Conservation (phyloP, 129 eudicot species). For the sunflower (Helianthus annuus) region HanXRQr2.0-SUNRISE NC_035438.2:79123129-79123628, state of each 20-base stretch:
- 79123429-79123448: no score
- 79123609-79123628: no score
- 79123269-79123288: not conserved
- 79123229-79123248: not conserved
- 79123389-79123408: no score
- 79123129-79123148: constrained; percentile 22
- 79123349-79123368: constrained; percentile 10
- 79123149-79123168: constrained; percentile 39
- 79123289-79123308: constrained; percentile 27
- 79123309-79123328: not conserved
- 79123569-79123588: no score
- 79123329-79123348: constrained; percentile 27
- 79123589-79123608: no score
- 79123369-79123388: not conserved
- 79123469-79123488: no score
- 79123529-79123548: no score
- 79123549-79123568: no score
- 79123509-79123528: no score
- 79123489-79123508: no score
- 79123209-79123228: constrained; percentile 39
- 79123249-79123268: constrained; percentile 25
- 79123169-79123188: constrained; percentile 35
- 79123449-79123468: no score
- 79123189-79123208: constrained; percentile 28
- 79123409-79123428: no score